These are phyloP conservation scores for Eutrema salsugineum DNA, from an alignment of 441 rosid genomes.

Conservation along the genomic window DNA sequence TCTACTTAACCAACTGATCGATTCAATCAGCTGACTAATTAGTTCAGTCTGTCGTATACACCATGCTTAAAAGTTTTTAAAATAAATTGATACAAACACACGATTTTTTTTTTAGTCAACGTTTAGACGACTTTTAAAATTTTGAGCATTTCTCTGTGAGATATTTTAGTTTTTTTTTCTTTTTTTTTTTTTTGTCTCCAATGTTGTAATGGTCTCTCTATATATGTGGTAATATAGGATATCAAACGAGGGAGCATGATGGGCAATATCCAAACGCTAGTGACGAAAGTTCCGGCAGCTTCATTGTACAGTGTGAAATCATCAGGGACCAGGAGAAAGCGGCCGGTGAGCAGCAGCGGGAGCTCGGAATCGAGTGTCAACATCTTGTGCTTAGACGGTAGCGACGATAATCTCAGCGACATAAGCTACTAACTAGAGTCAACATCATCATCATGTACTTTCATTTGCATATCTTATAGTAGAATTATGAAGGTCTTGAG, in stretches of 20 bases:
- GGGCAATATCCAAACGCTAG: slow-evolving; percentile 47
- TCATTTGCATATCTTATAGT: background rate
- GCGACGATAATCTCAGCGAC: slow-evolving; percentile 35
- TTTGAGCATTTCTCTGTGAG: background rate
- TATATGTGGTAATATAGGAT: slow-evolving; percentile 49
- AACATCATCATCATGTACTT: background rate
- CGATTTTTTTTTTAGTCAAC: background rate
- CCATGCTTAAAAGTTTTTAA: too few species aligned
- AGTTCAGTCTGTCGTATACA: background rate
- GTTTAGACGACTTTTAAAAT: background rate
- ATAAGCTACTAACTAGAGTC: slow-evolving; percentile 12
- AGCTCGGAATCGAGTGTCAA: slow-evolving; percentile 71
- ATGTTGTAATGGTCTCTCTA: background rate
- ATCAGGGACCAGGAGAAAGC: slow-evolving; percentile 40
- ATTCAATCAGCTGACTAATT: background rate
- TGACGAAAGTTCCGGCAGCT: slow-evolving; percentile 59
- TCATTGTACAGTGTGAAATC: slow-evolving; percentile 68
- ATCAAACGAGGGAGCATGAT: slow-evolving; percentile 51
- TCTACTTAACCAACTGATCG: background rate
- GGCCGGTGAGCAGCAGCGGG: slow-evolving; percentile 51
- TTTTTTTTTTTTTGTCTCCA: background rate
- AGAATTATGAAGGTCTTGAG: background rate
- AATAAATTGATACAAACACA: too few species aligned
- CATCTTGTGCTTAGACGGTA: slow-evolving; percentile 41
- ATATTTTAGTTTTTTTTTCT: background rate